Evolutionary conservation across 2,329 filamentous ascomycete species (phyloP).

Genomic region (Claviceps maximensis): DNA sequence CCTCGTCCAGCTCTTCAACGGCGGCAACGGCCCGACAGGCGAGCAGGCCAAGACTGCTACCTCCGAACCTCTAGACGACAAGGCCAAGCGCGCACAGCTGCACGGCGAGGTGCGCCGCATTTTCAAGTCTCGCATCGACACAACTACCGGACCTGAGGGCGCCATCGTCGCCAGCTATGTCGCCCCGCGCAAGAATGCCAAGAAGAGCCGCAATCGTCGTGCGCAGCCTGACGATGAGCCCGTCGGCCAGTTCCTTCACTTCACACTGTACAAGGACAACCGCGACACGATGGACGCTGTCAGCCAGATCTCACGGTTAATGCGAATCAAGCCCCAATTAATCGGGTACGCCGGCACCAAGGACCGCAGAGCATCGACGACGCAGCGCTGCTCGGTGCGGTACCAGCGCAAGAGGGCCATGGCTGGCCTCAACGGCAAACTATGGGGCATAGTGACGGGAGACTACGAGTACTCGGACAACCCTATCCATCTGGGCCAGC

Average conservation of each 20-base stretch:
- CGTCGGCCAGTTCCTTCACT: slow-evolving; percentile 69
- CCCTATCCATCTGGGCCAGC: slow-evolving; percentile 67
- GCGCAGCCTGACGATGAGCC: slow-evolving; percentile 19
- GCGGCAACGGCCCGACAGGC: slow-evolving; percentile 17
- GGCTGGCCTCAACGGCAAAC: slow-evolving; percentile 48
- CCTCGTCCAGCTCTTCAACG: slow-evolving; percentile 28
- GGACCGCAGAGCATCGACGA: slow-evolving; percentile 74
- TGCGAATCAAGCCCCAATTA: slow-evolving; percentile 61
- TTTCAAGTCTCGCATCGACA: slow-evolving; percentile 68
- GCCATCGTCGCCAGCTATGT: slow-evolving; percentile 56
- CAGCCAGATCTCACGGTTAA: slow-evolving; percentile 57
- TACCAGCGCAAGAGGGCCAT: slow-evolving; percentile 43
- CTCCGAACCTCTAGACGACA: slow-evolving; percentile 31
- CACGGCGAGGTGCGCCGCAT: slow-evolving; percentile 60
- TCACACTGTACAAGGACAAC: slow-evolving; percentile 92
- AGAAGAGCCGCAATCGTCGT: slow-evolving; percentile 14
- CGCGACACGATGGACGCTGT: slow-evolving; percentile 91
- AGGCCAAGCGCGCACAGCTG: slow-evolving; percentile 30
- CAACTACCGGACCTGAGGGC: slow-evolving; percentile 43
- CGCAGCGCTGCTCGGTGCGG: slow-evolving; percentile 61
- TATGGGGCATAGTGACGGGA: slow-evolving; percentile 54
- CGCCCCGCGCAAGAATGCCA: slow-evolving; percentile 27
- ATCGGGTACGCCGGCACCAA: slow-evolving; percentile 78
- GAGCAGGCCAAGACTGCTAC: slow-evolving; percentile 21
- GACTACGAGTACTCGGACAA: slow-evolving; percentile 66